Percentiles rank a stretch among this genome's conserved stretches.
These are phyloP conservation scores for Tirmania nivea DNA, from an alignment of 495 filamentous ascomycete species.

Conservation along the genomic window DNA sequence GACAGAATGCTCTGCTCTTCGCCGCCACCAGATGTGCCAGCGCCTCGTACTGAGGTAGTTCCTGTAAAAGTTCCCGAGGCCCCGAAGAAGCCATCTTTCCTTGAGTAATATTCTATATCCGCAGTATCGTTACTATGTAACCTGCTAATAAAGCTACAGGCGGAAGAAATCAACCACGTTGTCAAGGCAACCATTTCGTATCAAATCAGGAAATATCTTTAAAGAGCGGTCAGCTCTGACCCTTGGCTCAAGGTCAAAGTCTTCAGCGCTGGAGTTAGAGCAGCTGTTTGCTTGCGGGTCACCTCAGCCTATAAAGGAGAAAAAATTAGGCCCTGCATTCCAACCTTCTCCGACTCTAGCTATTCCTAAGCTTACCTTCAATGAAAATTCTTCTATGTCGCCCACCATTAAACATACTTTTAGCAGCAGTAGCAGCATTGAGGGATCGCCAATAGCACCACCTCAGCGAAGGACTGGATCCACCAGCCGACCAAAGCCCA, in stretches of 20 bases:
- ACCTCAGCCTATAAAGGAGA: too few species aligned
- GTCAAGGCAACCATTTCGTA: constrained; percentile 9
- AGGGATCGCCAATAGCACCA: constrained; percentile 45
- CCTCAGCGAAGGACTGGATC: constrained; percentile 41
- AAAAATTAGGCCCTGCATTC: too few species aligned
- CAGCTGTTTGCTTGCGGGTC: too few species aligned
- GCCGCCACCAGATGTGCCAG: constrained; percentile 21
- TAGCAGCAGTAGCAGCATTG: too few species aligned
- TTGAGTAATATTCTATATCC: neutral
- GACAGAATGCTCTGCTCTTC: constrained; percentile 29
- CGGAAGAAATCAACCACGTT: constrained; percentile 17
- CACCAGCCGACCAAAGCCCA: constrained; percentile 52
- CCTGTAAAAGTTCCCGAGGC: constrained; percentile 32
- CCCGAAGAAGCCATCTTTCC: constrained; percentile 25
- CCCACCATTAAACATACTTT: neutral
- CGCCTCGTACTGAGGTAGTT: constrained; percentile 31
- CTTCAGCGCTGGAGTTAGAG: too few species aligned
- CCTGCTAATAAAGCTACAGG: constrained; percentile 10
- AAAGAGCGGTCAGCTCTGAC: neutral
- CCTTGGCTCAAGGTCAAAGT: too few species aligned
- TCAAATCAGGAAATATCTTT: neutral
- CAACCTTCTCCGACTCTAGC: too few species aligned
- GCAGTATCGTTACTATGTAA: neutral
- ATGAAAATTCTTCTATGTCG: neutral
- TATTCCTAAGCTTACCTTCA: too few species aligned